A percentile compares a stretch with the other conserved stretches of the same genome.
Evolutionary conservation across 164 flowering plant genomes (phyloP).

Genomic region (Umbilicus rupestris): DNA sequence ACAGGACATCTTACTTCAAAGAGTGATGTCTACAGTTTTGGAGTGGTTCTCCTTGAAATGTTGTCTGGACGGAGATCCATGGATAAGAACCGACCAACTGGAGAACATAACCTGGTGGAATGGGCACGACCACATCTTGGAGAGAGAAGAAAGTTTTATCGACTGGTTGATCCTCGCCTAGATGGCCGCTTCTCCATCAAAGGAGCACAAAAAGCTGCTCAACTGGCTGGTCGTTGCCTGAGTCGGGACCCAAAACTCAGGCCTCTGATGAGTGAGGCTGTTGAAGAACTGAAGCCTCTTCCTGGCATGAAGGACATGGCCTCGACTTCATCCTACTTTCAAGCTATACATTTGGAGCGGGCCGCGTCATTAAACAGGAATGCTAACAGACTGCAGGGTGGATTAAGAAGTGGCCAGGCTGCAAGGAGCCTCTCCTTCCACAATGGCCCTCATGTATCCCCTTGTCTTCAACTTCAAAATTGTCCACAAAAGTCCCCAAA

Average conservation of each 20-base stretch:
- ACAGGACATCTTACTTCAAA: conserved; percentile 7
- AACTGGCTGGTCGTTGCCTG: conserved; percentile 1
- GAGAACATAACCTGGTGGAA: conserved; percentile 1
- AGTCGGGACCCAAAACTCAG: neutral
- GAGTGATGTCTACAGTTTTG: conserved; percentile 1
- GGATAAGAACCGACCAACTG: conserved; percentile 4
- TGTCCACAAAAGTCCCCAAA: neutral
- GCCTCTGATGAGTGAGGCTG: conserved; percentile 4
- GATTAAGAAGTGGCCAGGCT: neutral
- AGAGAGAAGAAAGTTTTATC: neutral
- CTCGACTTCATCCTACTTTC: neutral
- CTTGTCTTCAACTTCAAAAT: neutral
- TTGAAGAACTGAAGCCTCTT: conserved; percentile 2
- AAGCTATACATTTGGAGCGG: conserved; percentile 3
- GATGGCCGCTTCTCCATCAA: conserved; percentile 5
- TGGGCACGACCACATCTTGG: conserved; percentile 1
- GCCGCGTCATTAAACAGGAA: neutral
- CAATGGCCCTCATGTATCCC: neutral
- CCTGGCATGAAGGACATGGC: conserved; percentile 2
- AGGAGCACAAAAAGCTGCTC: conserved; percentile 2
- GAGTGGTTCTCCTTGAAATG: conserved; percentile 6
- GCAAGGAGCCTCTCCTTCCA: conserved; percentile 5
- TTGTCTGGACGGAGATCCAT: neutral
- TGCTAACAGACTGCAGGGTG: neutral
- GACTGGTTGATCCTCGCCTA: neutral